Evolutionary conservation across 2,329 filamentous ascomycete genomes (phyloP), one percentile per base, ranked within the genome.

Genomic region (Metarhizium sp.): DNA sequence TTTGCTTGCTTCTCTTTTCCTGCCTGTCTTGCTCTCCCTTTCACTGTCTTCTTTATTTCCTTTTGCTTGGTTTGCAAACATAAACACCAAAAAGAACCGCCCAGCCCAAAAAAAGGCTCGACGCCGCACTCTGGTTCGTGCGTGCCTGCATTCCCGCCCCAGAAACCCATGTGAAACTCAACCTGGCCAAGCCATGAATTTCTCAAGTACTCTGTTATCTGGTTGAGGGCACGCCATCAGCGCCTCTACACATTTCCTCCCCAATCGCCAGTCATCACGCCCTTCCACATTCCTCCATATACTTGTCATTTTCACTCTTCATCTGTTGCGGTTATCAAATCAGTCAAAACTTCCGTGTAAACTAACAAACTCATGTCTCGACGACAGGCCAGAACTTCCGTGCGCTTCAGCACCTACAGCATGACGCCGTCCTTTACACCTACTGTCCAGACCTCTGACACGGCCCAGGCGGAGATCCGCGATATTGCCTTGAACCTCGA

Each of bases 401-500:
- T 80, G 56, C 80, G 80, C 61, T 79, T 75, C 68, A 82, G 79
- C 75, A 80, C 80, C 58, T 82, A 80, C 71, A 82, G 79, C 74
- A 78, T 79, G 70, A 73, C 79, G 7, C 79, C 79, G 16, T 82
- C 79, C 18, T 66, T 94, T 68, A 81, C 86, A 25, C 72, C 78
- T 53, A 81, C 78, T 36, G 70, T 79, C 56, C 71, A 69, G 60
- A 79, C 77, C 32, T 76, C 68, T 60, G 79, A 83, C 68, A 81
- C 79, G 48, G 78, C 75, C 50, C 74, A 76, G 51, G 77, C 78
- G 62, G 80, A 83, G 69, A 81, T 84, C 63, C 73, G 73, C 70
- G 82, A 88, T 62, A 90, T 94, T 70, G 87, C 88, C 64, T 82
- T 86, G 58, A 86, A 88, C 57, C 82, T 96, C 60, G 86, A 90